Base-by-base conservation (phyloP, 495 filamentous ascomycete genomes). In the Neurospora sp. region DNA sequence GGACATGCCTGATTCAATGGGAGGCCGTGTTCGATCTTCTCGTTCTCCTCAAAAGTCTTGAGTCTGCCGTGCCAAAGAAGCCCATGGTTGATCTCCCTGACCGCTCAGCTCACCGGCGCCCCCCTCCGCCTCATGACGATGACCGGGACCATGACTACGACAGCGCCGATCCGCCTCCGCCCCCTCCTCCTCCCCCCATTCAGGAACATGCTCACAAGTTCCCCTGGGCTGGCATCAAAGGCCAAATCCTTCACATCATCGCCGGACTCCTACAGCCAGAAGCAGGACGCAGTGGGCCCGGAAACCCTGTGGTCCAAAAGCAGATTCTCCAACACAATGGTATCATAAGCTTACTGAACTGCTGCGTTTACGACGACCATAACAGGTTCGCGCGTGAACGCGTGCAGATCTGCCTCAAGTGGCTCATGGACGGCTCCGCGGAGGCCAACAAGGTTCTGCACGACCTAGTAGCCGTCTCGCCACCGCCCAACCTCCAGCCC, bases 151-250 rank as follows among this genome's bases (percentile, higher is more conserved):
- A 83, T 71, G 76, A 79, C 72, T 79, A 85, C 81, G 82, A 89
- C 76, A 74, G 79, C 71, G 74, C 77, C 40, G 77, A 89, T 78
- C 83, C 77, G 40, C 81, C 80, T 0, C 88, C 76, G 79, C 88
- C 78, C 78, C 90, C 81, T 21, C 86, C 80, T 70, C 82, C 74
- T 21, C 88, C 86, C 17, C 90, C 90, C 69, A 88, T 88, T 42
- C 85, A 87, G 62, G 93, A 96, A 73, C 90, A 93, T 62, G 93
- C 94, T 0, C 90, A 92, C 42, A 92, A 96, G 76, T 98, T 96
- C 79, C 92, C 96, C 72, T 98, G 94, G 94, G 86, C 92, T 42
- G 96, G 94, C 73, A 90, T 98, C 75, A 98, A 98, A 84, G 94
- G 93, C 74, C 90, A 96, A 69, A 91, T 96, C 34, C 90, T 98